Base-by-base conservation (phyloP, 2,329 filamentous ascomycete genomes). In the Aspergillus candidus region DNA sequence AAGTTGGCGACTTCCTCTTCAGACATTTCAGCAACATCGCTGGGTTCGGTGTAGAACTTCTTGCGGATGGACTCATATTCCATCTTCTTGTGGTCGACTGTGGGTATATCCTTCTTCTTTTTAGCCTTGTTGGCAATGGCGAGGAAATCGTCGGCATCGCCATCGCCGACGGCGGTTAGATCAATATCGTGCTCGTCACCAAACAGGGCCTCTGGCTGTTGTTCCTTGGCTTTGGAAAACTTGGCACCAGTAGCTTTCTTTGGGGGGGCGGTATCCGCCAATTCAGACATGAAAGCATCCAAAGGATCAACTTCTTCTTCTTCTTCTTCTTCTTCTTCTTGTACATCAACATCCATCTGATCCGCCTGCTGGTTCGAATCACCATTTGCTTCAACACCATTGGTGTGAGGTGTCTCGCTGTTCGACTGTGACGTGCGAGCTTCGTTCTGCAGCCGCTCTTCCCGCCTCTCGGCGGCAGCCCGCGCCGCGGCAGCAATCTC, bases 61-160 rank as follows among this genome's bases (percentile, higher is more conserved):
- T 95, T 96, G 50, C 91, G 80, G 63, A 98, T 89, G 3, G 85
- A 79, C 55, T 90, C 80, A 56, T 97, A 83, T 43, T 90, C 80
- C 52, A 94, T 71, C 68, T 96, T 97, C 56, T 74, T 78, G 66
- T 97, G 94, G 67, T 98, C 84, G 43, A 94, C 78, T 0, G 75
- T 76, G 1, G 90, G 89, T n/a, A 97, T 83, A 48, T 97, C 93
- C 69, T 96, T 95, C 75, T 95, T 96, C 73, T 95, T 96, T 59
- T 76, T 77, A 73, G 84, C 76, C 76, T 78, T 79, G 43, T 67
- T 76, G 35, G 76, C 74, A 62, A 80, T 75, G n/a, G 78, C 76
- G 35, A 82, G 73, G 56, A 80, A 76, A 54, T 83, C 80, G 55
- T 83, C 81, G 3, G 77, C 77, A 53, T 83, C 77, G 32, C 77